phyloP scores from a whole-genome alignment of 306 rosid genomes.

The Cyclanthera cordifolia region DNA sequence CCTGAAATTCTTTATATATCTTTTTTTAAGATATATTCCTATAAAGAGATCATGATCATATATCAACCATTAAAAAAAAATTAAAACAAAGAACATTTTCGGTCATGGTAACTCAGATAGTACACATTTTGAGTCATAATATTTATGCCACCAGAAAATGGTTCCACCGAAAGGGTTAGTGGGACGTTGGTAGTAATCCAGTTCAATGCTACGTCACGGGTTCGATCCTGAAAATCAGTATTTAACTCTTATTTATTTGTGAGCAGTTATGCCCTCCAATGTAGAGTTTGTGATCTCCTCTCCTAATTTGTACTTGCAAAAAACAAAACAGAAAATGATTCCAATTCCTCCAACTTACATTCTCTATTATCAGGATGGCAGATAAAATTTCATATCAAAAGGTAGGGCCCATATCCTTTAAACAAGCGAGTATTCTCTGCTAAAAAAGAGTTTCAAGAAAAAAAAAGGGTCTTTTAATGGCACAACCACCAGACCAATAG shows the following conservation, averaged over 20 bases:
- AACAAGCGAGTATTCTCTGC: background rate
- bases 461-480: background rate
- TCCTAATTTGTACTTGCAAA: too few relatives aligned
- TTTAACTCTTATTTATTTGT: too few relatives aligned
- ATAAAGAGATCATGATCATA: background rate
- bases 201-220: too few relatives aligned
- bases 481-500: conserved; percentile 14
- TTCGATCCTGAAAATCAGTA: too few relatives aligned
- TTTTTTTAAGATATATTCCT: background rate
- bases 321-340: background rate
- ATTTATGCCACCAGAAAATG: background rate
- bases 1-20: background rate
- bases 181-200: too few relatives aligned
- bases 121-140: background rate
- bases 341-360: background rate
- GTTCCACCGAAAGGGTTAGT: too few relatives aligned
- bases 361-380: conserved; percentile 2
- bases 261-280: too few relatives aligned
- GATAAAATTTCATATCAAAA: background rate
- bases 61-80: background rate
- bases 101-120: background rate
- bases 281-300: too few relatives aligned
- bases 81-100: background rate
- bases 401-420: background rate
- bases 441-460: background rate